A percentile compares a stretch with the other conserved stretches of the same genome.
Evolutionary conservation across 2,329 filamentous ascomycete species (phyloP).

Genomic region (Fusarium goolgardi): DNA sequence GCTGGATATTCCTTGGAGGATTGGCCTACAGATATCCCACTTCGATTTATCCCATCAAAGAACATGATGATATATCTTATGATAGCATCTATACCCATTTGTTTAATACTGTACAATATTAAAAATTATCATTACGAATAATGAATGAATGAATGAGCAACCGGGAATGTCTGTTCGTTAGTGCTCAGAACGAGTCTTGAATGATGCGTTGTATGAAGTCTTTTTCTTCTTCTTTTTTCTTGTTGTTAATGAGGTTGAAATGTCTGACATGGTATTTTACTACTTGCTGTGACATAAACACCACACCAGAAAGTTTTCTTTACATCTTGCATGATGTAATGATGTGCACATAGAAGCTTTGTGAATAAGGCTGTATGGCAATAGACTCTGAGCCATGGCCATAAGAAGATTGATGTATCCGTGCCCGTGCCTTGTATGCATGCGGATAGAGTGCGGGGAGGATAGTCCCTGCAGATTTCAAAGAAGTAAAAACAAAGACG

Average conservation of each 20-base stretch:
- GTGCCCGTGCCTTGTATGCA: constrained; percentile 2
- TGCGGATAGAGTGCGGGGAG: constrained; percentile 15
- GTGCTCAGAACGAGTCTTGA: neutral
- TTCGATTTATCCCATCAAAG: constrained; percentile 25
- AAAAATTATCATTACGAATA: constrained; percentile 16
- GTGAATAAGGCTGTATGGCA: neutral
- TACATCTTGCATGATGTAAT: constrained; percentile 13
- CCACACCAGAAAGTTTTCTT: neutral
- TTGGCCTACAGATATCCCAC: constrained; percentile 27
- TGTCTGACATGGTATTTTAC: neutral
- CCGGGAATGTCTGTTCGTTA: neutral
- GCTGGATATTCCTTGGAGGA: constrained; percentile 2
- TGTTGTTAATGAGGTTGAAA: neutral
- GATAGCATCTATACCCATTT: constrained; percentile 43
- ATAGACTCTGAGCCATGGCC: neutral
- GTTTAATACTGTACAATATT: constrained; percentile 27
- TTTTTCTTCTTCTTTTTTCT: neutral
- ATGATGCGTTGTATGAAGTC: neutral
- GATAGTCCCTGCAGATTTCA: constrained; percentile 34
- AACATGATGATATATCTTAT: constrained; percentile 38
- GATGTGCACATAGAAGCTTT: neutral
- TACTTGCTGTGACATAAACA: neutral
- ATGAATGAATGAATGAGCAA: neutral
- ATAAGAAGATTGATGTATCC: constrained; percentile 10
- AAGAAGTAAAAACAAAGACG: constrained; percentile 20